phyloP scores from a whole-genome alignment of 1,139 yeast species.

The Oligophagozyma castellii region DNA sequence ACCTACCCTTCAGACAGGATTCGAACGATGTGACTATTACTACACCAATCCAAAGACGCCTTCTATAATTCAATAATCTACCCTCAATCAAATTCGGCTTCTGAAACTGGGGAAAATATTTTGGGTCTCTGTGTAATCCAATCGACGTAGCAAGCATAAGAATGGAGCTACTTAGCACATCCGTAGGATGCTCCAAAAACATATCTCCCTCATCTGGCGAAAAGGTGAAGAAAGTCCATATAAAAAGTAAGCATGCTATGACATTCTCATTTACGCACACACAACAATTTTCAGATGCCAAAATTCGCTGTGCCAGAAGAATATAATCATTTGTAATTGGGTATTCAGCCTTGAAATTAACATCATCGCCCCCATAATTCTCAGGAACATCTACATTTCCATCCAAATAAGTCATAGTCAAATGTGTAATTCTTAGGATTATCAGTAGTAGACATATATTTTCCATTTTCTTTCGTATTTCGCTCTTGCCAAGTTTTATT shows the following conservation, averaged over 20 bases:
- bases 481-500: conserved; percentile 14
- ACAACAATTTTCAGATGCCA: conserved; percentile 19
- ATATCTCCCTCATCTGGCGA: conserved; percentile 25
- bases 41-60: conserved; percentile 19
- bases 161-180: conserved; percentile 16
- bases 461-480: conserved; percentile 19
- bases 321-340: conserved; percentile 18
- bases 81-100: conserved; percentile 9
- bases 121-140: conserved; percentile 24
- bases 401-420: conserved; percentile 11
- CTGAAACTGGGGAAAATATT: conserved; percentile 15
- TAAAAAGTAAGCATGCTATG: conserved; percentile 17
- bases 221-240: conserved; percentile 22
- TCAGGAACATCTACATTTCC: conserved; percentile 5
- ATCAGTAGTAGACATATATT: conserved; percentile 14
- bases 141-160: conserved; percentile 19
- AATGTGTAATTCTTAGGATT: conserved; percentile 18
- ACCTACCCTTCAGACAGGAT: conserved; percentile 18
- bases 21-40: conserved; percentile 16
- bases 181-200: conserved; percentile 22
- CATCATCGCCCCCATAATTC: conserved; percentile 3
- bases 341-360: conserved; percentile 7
- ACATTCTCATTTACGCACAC: conserved; percentile 23
- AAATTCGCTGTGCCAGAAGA: conserved; percentile 12
- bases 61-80: conserved; percentile 16